These are phyloP conservation scores for Xylaria curta DNA, from an alignment of 495 filamentous ascomycete species.

Conservation along the genomic window DNA sequence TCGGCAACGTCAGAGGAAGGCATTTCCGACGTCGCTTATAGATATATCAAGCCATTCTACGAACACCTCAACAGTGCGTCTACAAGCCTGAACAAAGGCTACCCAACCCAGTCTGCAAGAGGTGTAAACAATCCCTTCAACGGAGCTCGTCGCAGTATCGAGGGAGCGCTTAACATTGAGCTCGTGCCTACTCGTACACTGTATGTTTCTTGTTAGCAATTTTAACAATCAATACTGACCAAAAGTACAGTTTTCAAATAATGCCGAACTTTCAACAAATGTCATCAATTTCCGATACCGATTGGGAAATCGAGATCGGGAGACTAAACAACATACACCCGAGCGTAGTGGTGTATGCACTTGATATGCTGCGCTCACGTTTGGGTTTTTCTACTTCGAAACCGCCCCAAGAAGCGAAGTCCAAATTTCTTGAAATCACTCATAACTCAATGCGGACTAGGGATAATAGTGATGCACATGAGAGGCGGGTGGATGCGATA, in stretches of 20 bases:
- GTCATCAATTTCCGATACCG: constrained; percentile 11
- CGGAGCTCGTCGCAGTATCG: constrained; percentile 21
- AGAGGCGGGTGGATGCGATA: constrained; percentile 7
- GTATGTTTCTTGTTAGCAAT: constrained; percentile 26
- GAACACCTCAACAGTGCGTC: constrained; percentile 29
- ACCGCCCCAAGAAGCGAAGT: constrained; percentile 29
- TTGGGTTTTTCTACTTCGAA: constrained; percentile 15
- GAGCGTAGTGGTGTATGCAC: constrained; percentile 23
- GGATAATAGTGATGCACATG: constrained; percentile 4
- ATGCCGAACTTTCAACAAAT: constrained; percentile 23
- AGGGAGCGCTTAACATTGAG: constrained; percentile 26
- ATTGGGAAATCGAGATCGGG: constrained; percentile 34
- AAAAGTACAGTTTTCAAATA: constrained; percentile 31
- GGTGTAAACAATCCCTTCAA: constrained; percentile 33
- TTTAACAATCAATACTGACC: constrained; percentile 18
- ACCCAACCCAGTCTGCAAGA: not conserved
- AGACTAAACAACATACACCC: constrained; percentile 28
- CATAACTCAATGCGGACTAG: not conserved
- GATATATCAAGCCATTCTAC: constrained; percentile 34
- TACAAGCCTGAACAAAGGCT: not conserved
- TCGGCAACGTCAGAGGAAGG: not conserved
- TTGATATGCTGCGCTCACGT: constrained; percentile 25
- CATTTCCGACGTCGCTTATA: not conserved
- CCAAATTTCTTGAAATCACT: constrained; percentile 22
- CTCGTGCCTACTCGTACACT: constrained; percentile 34